Evolutionary conservation across 768 basidiomycete species (phyloP).

Genomic region (Trametes punicea): DNA sequence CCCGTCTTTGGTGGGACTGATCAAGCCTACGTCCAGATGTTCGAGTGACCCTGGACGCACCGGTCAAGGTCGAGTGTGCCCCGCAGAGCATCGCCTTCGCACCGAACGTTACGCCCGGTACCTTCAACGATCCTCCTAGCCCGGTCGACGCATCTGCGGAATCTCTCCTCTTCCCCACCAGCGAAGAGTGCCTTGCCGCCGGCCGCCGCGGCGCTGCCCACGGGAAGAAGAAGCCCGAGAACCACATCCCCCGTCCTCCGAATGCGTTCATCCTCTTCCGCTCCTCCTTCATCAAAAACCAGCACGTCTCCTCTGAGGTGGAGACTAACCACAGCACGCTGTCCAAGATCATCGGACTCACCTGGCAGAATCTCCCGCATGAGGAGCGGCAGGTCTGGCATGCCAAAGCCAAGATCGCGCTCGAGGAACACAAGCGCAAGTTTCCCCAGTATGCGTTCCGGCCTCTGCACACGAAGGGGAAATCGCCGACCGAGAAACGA

Average conservation of each 20-base stretch:
- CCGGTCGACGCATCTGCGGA: constrained; percentile 38
- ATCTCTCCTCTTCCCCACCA: constrained; percentile 57
- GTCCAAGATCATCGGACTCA: constrained; percentile 81
- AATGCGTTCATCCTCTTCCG: constrained; percentile 89
- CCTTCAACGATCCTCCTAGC: constrained; percentile 48
- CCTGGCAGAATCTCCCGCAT: constrained; percentile 75
- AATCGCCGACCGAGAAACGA: constrained; percentile 43
- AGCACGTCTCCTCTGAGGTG: constrained; percentile 71
- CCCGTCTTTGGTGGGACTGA: constrained; percentile 6
- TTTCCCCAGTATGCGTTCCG: constrained; percentile 77
- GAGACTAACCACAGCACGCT: constrained; percentile 83
- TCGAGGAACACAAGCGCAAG: constrained; percentile 70
- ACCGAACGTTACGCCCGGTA: constrained; percentile 54
- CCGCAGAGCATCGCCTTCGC: constrained; percentile 51
- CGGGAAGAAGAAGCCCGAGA: constrained; percentile 65
- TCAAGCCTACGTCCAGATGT: constrained; percentile 5
- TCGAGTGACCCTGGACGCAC: constrained; percentile 7
- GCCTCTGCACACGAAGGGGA: constrained; percentile 51
- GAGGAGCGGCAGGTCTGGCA: constrained; percentile 80
- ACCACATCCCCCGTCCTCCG: constrained; percentile 80
- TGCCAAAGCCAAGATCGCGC: constrained; percentile 65
- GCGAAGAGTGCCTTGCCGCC: constrained; percentile 28
- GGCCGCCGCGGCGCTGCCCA: constrained; percentile 37
- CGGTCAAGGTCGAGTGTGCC: constrained; percentile 10
- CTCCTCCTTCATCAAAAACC: constrained; percentile 75